Conservation (phyloP, 2,329 filamentous ascomycete species). For the Alternaria ventricosa region DNA sequence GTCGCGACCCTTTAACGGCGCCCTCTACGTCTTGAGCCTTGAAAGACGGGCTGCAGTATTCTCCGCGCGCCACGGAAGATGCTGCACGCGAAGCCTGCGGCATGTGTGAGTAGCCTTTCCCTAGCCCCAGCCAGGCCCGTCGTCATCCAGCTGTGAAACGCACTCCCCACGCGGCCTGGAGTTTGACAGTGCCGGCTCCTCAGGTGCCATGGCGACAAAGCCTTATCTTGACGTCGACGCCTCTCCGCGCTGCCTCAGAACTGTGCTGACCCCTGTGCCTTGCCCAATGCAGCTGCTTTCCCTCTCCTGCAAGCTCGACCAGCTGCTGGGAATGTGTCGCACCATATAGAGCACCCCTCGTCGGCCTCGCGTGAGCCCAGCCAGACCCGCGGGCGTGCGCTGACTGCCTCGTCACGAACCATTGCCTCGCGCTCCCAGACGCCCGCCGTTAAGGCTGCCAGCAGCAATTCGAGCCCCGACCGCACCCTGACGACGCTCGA, state of each 20-base stretch:
- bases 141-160: slow-evolving; percentile 27
- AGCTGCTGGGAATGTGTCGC: slow-evolving; percentile 46
- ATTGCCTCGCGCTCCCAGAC: slow-evolving; percentile 54
- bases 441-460: slow-evolving; percentile 43
- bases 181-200: slow-evolving; percentile 21
- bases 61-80: slow-evolving; percentile 39
- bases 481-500: slow-evolving; percentile 49
- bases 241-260: slow-evolving; percentile 18
- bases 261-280: slow-evolving; percentile 41
- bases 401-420: slow-evolving; percentile 52
- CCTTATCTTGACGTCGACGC: slow-evolving; percentile 29
- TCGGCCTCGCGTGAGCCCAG: slow-evolving; percentile 51
- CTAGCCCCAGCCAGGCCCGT: slow-evolving; percentile 3
- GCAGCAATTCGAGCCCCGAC: slow-evolving; percentile 48
- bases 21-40: slow-evolving; percentile 21
- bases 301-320: slow-evolving; percentile 50
- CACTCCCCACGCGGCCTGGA: slow-evolving; percentile 13
- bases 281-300: slow-evolving; percentile 44
- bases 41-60: slow-evolving; percentile 21
- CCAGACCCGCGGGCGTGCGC: slow-evolving; percentile 54
- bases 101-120: slow-evolving; percentile 45
- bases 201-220: slow-evolving; percentile 23
- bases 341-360: slow-evolving; percentile 44
- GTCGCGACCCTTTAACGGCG: slow-evolving; percentile 10
- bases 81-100: slow-evolving; percentile 40